These are phyloP conservation scores for Geranium rotundifolium DNA, from an alignment of 345 rosid genomes.

Conservation along the genomic window DNA sequence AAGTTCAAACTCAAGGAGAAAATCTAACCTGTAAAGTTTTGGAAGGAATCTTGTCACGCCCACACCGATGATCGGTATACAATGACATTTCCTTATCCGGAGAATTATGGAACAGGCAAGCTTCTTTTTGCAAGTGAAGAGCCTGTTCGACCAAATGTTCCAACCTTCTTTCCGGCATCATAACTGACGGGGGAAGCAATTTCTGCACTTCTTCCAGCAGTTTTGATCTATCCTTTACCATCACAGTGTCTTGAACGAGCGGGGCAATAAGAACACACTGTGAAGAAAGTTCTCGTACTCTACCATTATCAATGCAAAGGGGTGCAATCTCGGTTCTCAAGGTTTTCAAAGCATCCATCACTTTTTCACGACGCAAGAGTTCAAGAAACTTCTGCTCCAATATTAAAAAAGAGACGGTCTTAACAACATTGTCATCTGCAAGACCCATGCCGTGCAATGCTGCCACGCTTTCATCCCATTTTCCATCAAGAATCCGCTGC, in stretches of 20 bases:
- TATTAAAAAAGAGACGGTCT: conserved; percentile 46
- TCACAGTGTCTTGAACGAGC: conserved; percentile 13
- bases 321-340: conserved; percentile 54
- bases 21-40: conserved; percentile 47
- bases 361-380: conserved; percentile 29
- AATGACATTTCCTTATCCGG: conserved; percentile 41
- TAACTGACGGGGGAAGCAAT: conserved; percentile 39
- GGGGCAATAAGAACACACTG: conserved; percentile 13
- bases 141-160: conserved; percentile 64
- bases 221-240: conserved; percentile 32
- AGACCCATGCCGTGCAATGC: conserved; percentile 32
- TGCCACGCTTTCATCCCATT: conserved; percentile 44
- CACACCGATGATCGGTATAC: conserved; percentile 58
- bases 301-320: conserved; percentile 24
- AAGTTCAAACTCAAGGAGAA: conserved; percentile 3
- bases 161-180: conserved; percentile 52
- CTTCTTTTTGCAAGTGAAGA: conserved; percentile 39
- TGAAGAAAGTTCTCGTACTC: conserved; percentile 40
- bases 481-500: conserved; percentile 40
- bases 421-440: conserved; percentile 27
- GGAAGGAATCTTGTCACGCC: conserved; percentile 45
- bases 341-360: conserved; percentile 49
- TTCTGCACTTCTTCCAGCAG: conserved; percentile 47
- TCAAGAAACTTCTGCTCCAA: conserved; percentile 55
- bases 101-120: conserved; percentile 51